phyloP scores from a whole-genome alignment of 2,329 filamentous ascomycete genomes.

The Pestalotiopsis sp. region DNA sequence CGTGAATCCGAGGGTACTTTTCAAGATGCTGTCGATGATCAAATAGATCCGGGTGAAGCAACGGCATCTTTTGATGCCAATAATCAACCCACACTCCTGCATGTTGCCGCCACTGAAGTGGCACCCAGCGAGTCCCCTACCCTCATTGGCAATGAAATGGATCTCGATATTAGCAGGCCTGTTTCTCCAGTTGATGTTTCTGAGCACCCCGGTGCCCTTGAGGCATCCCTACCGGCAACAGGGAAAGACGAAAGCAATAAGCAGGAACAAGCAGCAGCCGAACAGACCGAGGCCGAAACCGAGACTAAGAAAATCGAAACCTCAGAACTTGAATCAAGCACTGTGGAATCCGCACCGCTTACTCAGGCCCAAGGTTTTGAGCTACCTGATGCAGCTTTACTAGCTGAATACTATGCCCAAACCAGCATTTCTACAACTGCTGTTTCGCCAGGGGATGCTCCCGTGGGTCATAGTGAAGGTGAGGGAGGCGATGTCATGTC shows the following conservation, averaged over 20 bases:
- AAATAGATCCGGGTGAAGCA: neutral
- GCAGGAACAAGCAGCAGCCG: no score
- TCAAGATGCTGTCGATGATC: neutral
- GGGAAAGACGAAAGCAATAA: neutral
- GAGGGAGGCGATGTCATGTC: no score
- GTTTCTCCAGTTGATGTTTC: neutral
- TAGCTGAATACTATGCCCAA: no score
- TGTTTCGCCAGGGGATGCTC: no score
- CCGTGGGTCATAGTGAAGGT: no score
- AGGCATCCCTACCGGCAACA: neutral
- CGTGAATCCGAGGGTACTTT: neutral
- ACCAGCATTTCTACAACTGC: no score
- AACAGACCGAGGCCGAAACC: no score
- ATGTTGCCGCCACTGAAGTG: neutral
- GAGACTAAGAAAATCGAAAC: neutral
- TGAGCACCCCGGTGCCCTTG: conserved; percentile 3
- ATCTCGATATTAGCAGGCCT: conserved; percentile 16
- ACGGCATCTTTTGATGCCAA: neutral
- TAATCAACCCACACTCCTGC: neutral
- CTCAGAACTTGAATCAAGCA: neutral
- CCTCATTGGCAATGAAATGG: conserved; percentile 24
- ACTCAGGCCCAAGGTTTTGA: neutral
- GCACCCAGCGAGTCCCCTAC: conserved; percentile 25
- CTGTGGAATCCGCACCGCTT: neutral
- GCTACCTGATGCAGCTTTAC: neutral